Evolutionary conservation across 1,139 yeast species (phyloP), one percentile per base, ranked within the genome.

Genomic region (Suhomyces kunorum): DNA sequence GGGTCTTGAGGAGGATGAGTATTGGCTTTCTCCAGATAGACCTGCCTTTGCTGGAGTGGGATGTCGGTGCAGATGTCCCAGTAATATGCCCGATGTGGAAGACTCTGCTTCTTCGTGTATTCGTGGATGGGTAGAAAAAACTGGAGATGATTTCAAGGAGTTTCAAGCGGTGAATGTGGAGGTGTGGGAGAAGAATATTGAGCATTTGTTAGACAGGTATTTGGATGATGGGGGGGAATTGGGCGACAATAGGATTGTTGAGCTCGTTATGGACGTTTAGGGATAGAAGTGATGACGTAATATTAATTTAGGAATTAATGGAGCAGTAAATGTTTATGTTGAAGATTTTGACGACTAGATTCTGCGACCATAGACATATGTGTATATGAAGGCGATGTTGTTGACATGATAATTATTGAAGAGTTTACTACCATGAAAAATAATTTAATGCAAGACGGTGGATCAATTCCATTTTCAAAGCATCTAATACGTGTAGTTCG

Each of bases 31-130:
- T 8, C 70, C 74, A 19, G 88, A 84, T 51, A 51, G 52, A 8
- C 75, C 76, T 2, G 53, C 53, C 25, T 56, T 54, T 16, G 45
- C 74, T 44, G 95, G 95, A 0, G 80, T 81, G 4, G 96, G 97
- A 1, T 89, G 97, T 59, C 69, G 96, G 35, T 89, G 97, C 61
- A 71, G 77, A 47, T 89, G 97, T 63, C 95, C 95, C 3, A 62
- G 59, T 33, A 43, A 41, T 9, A 68, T 67, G 39, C 50, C 49
- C 11, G 87, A 81, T 39, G 69, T 79, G 32, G 90, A 83, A 56
- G 71, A 78, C 48, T 63, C 75, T 16, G 67, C 68, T 5, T 74
- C 79, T 5, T 64, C 76, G 2, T 83, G 89, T 59, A 59, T 81
- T 36, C 58, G 68, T n/a, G 65, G 67, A 27, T 83, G 87, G 87